phyloP scores from a whole-genome alignment of 1,284 basidiomycete species.

The Taiwanofungus camphoratus region DNA sequence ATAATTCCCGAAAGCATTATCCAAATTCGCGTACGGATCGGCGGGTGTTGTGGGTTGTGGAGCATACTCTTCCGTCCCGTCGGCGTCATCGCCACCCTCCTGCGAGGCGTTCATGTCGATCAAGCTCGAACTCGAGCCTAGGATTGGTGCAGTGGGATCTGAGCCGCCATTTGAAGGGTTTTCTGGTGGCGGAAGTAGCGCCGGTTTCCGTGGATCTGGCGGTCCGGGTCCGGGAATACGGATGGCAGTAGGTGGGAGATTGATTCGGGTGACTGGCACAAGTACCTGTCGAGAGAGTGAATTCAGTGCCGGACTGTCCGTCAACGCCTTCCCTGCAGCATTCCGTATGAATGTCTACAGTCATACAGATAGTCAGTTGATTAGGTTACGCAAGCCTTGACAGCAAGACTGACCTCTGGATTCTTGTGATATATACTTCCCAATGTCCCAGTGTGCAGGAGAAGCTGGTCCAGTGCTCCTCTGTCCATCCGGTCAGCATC shows the following conservation, averaged over 20 bases:
- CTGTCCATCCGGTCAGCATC: constrained; percentile 97
- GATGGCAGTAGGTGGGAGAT: constrained; percentile 43
- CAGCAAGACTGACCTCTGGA: constrained; percentile 59
- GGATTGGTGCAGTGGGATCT: constrained; percentile 5
- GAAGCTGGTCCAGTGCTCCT: constrained; percentile 86
- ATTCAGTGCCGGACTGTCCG: constrained; percentile 77
- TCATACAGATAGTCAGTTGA: constrained; percentile 1
- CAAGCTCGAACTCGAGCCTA: constrained; percentile 11
- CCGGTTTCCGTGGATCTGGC: constrained; percentile 34
- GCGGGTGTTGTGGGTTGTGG: constrained; percentile 15
- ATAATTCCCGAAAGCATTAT: constrained; percentile 65
- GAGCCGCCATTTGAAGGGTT: constrained; percentile 8
- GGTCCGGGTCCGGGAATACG: constrained; percentile 65
- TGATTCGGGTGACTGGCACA: constrained; percentile 51
- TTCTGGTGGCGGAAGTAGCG: constrained; percentile 6
- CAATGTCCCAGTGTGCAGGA: constrained; percentile 78
- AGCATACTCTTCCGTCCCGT: constrained; percentile 20
- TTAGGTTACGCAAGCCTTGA: too few relatives aligned
- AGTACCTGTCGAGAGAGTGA: constrained; percentile 65
- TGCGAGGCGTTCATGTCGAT: constrained; percentile 14
- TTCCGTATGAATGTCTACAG: constrained; percentile 78
- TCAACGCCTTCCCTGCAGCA: constrained; percentile 66
- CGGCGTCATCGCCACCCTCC: constrained; percentile 30
- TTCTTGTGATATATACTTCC: constrained; percentile 88
- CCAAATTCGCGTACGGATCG: constrained; percentile 75